Evolutionary conservation across 805 yeast species (phyloP).

Genomic region (Barnettozyma wickerhamii): DNA sequence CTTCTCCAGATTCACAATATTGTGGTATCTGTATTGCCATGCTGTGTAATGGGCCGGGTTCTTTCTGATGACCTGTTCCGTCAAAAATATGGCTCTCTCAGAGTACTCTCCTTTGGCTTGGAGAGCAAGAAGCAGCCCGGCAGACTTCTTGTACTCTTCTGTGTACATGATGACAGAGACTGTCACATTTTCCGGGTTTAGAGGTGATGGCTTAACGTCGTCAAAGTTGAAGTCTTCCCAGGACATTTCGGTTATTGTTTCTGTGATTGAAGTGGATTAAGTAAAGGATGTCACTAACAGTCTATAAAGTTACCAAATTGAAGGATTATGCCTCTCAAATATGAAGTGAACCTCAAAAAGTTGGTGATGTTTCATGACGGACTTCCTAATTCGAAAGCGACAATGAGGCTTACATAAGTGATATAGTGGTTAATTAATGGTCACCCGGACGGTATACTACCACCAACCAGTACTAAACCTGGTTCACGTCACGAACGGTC

Average conservation of each 20-base stretch:
- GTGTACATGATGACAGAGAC: slow-evolving; percentile 67
- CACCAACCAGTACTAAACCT: no score
- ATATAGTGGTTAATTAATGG: no score
- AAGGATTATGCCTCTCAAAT: no score
- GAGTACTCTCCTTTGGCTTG: slow-evolving; percentile 58
- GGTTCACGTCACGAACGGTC: no score
- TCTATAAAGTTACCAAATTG: no score
- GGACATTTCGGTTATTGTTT: no score
- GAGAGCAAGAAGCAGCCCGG: slow-evolving; percentile 60
- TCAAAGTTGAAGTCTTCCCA: slow-evolving; percentile 31
- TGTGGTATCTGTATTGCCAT: slow-evolving; percentile 70
- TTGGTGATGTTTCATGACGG: background rate
- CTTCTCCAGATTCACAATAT: slow-evolving; percentile 36
- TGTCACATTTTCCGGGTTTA: slow-evolving; percentile 40
- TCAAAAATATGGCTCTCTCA: slow-evolving; percentile 65
- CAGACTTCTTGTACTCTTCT: slow-evolving; percentile 58
- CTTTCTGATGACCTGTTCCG: slow-evolving; percentile 54
- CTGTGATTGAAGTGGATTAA: no score
- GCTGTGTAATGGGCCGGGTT: slow-evolving; percentile 91
- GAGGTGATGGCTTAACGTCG: slow-evolving; percentile 40
- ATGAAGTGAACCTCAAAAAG: background rate
- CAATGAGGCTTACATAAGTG: slow-evolving; percentile 1
- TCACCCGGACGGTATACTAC: no score
- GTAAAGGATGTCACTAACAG: no score
- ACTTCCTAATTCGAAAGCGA: background rate